These are phyloP conservation scores for Sphaerostilbella broomeana DNA, from an alignment of 2,329 filamentous ascomycete genomes.

Conservation along the genomic window DNA sequence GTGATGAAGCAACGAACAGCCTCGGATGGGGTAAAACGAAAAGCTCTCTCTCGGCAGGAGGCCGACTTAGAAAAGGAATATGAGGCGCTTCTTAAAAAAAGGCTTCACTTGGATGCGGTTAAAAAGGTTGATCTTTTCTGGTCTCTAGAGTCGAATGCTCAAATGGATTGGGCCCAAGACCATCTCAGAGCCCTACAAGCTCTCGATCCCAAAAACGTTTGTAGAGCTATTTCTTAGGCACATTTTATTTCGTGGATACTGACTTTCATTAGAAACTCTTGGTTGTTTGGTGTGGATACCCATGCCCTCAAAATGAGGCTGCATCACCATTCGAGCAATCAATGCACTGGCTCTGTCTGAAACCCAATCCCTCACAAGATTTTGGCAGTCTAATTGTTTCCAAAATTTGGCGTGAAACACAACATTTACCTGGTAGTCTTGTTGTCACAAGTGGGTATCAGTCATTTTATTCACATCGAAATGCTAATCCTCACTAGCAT, in stretches of 20 bases:
- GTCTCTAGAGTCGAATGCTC: slow-evolving; percentile 5
- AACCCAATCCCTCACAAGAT: not conserved
- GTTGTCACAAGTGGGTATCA: slow-evolving; percentile 9
- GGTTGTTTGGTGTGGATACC: slow-evolving; percentile 8
- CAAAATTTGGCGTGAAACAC: slow-evolving; percentile 5
- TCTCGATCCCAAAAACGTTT: slow-evolving; percentile 4
- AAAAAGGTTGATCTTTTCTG: slow-evolving; percentile 10
- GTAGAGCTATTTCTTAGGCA: not conserved
- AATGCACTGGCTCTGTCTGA: slow-evolving; percentile 1
- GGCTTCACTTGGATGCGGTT: slow-evolving; percentile 4
- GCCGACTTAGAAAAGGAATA: not conserved
- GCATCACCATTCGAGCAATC: slow-evolving; percentile 9
- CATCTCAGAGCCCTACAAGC: slow-evolving; percentile 2
- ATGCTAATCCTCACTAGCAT: not conserved
- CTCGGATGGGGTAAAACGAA: not conserved
- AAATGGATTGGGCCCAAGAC: slow-evolving; percentile 4
- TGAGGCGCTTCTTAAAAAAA: not conserved
- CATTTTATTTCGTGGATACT: not conserved
- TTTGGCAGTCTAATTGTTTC: slow-evolving; percentile 4
- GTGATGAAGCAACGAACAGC: not conserved
- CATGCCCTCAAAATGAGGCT: not conserved
- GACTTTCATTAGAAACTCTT: slow-evolving; percentile 6
- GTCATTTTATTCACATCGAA: not conserved
- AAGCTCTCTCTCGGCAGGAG: not conserved
- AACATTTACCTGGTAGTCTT: too few species aligned